Evolutionary conservation across 257 asterid genomes (phyloP), one percentile per base, ranked within the genome.

Genomic region (Knoxia roxburghii): DNA sequence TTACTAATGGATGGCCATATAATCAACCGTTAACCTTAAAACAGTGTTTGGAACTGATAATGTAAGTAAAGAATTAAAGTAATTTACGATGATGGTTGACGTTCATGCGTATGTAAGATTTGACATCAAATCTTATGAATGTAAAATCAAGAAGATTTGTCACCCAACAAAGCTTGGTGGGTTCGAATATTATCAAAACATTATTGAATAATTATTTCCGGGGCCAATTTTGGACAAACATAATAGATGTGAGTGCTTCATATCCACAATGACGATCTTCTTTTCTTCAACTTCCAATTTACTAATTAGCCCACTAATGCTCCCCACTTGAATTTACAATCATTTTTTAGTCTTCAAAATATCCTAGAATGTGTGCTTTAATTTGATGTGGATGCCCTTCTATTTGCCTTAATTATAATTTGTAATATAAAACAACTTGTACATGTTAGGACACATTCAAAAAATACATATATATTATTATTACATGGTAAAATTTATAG

Each of bases 271-370:
- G 61, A 56, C 30, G 49, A 43, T 43, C 20, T 48, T n/a, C 40
- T 4, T 56, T 56, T 14, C 45, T 27, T 56, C 61, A 56, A 56
- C 39, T 56, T 4, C 11, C 1, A 6, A 40, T 40, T 5, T 40
- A 40, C 17, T 27, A 29, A 56, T 29, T 3, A 56, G 6, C 61
- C 26, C 4, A 2, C 40, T 27, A 30, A 57, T 57, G 63, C 41
- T 15, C 63, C 63, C n/a, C n/a, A 57, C 63, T 57, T 15, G 63
- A 57, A n/a, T n/a, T 37, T 32, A 57, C 43, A 57, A 57, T 57
- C 63, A 57, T 14, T 57, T 30, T 32, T 57, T 6, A 6, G 24
- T 1, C 10, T 17, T 57, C 20, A 8, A 57, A n/a, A 18, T 32
- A 30, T 57, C 43, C 6, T 7, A 6, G 41, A 30, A 17, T 41